Percentiles rank a stretch among this genome's conserved stretches.
phyloP scores from a whole-genome alignment of 2,329 filamentous ascomycete genomes.

The Fusarium sp. region DNA sequence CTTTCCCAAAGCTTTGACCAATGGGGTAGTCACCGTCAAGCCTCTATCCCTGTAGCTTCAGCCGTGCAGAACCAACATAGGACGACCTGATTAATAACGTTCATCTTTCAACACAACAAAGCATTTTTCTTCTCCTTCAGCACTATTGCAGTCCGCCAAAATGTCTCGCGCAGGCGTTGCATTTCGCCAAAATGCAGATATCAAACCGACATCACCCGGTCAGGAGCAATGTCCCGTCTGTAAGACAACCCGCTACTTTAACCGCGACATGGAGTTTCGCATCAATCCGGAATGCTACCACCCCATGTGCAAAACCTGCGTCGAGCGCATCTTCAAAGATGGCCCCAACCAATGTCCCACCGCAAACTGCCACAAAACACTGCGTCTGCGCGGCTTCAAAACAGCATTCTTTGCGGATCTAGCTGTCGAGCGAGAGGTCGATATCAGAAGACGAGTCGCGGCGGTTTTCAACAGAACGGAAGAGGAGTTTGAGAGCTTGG shows the following conservation, averaged over 20 bases:
- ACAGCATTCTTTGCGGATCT: slow-evolving; percentile 92
- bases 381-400: slow-evolving; percentile 86
- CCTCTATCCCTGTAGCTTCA: slow-evolving; percentile 35
- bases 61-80: slow-evolving; percentile 39
- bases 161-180: slow-evolving; percentile 51
- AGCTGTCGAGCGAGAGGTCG: slow-evolving; percentile 89
- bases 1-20: slow-evolving; percentile 24
- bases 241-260: slow-evolving; percentile 96
- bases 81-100: slow-evolving; percentile 13
- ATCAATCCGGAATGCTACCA: slow-evolving; percentile 99
- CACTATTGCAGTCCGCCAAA: not conserved
- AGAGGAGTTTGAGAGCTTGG: slow-evolving; percentile 88
- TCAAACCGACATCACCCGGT: slow-evolving; percentile 39
- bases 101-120: slow-evolving; percentile 10
- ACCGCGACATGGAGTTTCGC: slow-evolving; percentile 91
- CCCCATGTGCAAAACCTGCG: slow-evolving; percentile 97
- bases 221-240: slow-evolving; percentile 90
- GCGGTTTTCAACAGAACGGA: slow-evolving; percentile 87
- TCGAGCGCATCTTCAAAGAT: slow-evolving; percentile 91
- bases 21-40: slow-evolving; percentile 23
- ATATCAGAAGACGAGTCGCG: slow-evolving; percentile 84
- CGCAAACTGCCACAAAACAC: slow-evolving; percentile 85
- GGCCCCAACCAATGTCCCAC: slow-evolving; percentile 94
- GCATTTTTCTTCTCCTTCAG: not conserved
- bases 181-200: slow-evolving; percentile 44